Percentiles rank a stretch among this genome's conserved stretches.
phyloP scores from a whole-genome alignment of 2,329 filamentous ascomycete genomes.

The Elsinoe australis region DNA sequence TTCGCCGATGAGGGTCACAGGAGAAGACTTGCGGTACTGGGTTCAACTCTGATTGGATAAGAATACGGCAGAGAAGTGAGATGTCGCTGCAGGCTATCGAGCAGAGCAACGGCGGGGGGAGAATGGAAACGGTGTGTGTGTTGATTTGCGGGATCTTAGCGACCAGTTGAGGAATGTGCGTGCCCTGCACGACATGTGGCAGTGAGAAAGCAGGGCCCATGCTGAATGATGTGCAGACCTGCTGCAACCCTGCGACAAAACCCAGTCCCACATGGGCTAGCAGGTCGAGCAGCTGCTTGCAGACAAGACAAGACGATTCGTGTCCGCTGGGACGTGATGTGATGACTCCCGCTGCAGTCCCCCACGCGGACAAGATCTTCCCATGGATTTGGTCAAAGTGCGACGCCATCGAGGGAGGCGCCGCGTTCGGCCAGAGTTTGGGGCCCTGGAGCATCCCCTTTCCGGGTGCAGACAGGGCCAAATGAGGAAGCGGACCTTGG shows the following conservation, averaged over 20 bases:
- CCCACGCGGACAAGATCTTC: neutral
- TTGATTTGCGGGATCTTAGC: constrained; percentile 6
- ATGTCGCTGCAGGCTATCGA: neutral
- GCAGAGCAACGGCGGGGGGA: constrained; percentile 9
- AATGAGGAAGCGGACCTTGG: neutral
- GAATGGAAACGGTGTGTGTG: constrained; percentile 7
- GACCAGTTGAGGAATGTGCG: neutral
- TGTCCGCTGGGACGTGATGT: no score
- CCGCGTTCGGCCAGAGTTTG: constrained; percentile 2
- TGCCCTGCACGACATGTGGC: no score
- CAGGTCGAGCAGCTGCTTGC: no score
- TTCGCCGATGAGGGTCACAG: constrained; percentile 3
- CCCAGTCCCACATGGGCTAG: no score
- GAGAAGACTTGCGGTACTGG: neutral
- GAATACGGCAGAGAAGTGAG: neutral
- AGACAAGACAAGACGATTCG: no score
- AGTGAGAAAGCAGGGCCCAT: no score
- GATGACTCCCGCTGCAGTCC: neutral
- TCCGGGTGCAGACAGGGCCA: neutral
- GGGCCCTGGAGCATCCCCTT: neutral
- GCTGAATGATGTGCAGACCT: no score
- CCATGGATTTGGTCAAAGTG: neutral
- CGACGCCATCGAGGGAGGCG: constrained; percentile 10
- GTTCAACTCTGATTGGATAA: neutral
- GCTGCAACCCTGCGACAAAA: no score